Conservation (phyloP, 2,329 filamentous ascomycete genomes). For the Leptographium flavum region DNA sequence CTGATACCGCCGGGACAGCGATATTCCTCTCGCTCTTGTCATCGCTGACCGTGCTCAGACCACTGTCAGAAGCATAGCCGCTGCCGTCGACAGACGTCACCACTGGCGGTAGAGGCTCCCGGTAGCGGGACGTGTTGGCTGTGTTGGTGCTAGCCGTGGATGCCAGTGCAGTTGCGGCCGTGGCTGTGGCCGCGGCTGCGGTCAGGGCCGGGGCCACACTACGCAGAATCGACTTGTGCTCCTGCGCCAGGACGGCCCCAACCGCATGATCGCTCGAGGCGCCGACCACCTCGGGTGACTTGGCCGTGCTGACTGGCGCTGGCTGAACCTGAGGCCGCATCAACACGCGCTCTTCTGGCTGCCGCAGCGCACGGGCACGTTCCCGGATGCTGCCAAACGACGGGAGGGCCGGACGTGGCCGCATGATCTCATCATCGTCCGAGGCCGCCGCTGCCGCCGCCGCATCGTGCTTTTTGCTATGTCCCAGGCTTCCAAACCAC, state of each 20-base stretch:
- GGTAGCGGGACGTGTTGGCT: slow-evolving; percentile 41
- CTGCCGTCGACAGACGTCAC: slow-evolving; percentile 55
- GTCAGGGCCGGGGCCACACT: no score
- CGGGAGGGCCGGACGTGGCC: slow-evolving; percentile 58
- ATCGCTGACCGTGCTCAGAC: slow-evolving; percentile 15
- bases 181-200: no score
- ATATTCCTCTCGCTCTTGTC: slow-evolving; percentile 24
- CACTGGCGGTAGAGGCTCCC: slow-evolving; percentile 55
- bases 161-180: no score
- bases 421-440: slow-evolving; percentile 54
- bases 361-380: slow-evolving; percentile 20
- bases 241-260: slow-evolving; percentile 39
- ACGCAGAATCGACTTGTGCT: slow-evolving; percentile 28
- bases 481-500: slow-evolving; percentile 37
- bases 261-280: slow-evolving; percentile 46
- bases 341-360: slow-evolving; percentile 41
- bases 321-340: slow-evolving; percentile 27
- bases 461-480: slow-evolving; percentile 35
- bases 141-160: no score
- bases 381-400: slow-evolving; percentile 62
- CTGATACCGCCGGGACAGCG: slow-evolving; percentile 1
- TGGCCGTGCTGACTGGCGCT: slow-evolving; percentile 9
- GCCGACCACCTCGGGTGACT: slow-evolving; percentile 24
- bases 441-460: slow-evolving; percentile 19
- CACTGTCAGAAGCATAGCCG: slow-evolving; percentile 48